Evolutionary conservation across 495 filamentous ascomycete species (phyloP).

Genomic region (Daldinia loculata): DNA sequence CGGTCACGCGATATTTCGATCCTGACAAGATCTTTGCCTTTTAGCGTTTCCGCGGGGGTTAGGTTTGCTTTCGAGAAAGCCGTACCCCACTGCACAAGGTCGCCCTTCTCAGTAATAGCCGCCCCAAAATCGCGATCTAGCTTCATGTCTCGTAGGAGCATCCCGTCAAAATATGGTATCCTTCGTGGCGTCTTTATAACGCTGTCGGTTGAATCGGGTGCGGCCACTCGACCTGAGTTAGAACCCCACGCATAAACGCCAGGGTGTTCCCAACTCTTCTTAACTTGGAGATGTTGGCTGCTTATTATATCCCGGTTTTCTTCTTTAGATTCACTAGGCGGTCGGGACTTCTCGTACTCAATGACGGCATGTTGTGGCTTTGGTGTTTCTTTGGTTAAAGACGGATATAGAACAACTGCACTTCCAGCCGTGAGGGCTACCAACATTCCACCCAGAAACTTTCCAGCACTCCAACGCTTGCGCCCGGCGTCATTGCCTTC

Average conservation of each 20-base stretch:
- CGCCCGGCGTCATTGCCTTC: not conserved
- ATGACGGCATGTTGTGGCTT: constrained; percentile 55
- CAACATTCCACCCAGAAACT: constrained; percentile 30
- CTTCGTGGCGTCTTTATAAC: constrained; percentile 81
- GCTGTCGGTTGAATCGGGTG: constrained; percentile 79
- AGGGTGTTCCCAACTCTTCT: constrained; percentile 86
- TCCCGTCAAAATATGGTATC: constrained; percentile 84
- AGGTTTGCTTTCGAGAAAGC: constrained; percentile 65
- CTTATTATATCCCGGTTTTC: constrained; percentile 76
- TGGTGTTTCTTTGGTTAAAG: constrained; percentile 18
- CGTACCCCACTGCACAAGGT: constrained; percentile 90
- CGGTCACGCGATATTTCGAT: constrained; percentile 80
- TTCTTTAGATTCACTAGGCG: constrained; percentile 65
- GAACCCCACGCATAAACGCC: constrained; percentile 94
- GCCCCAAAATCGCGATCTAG: constrained; percentile 84
- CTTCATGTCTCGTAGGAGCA: constrained; percentile 86
- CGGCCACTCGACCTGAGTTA: constrained; percentile 84
- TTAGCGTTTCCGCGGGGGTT: constrained; percentile 74
- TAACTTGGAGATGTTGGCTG: constrained; percentile 83
- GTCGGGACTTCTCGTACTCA: constrained; percentile 67
- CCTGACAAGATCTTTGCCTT: constrained; percentile 79
- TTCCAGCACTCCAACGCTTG: constrained; percentile 18
- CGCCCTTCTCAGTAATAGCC: constrained; percentile 86
- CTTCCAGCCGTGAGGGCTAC: constrained; percentile 35
- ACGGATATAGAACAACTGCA: constrained; percentile 36